Evolutionary conservation across 768 basidiomycete genomes (phyloP).

Genomic region (Panaeolus papilionaceus): DNA sequence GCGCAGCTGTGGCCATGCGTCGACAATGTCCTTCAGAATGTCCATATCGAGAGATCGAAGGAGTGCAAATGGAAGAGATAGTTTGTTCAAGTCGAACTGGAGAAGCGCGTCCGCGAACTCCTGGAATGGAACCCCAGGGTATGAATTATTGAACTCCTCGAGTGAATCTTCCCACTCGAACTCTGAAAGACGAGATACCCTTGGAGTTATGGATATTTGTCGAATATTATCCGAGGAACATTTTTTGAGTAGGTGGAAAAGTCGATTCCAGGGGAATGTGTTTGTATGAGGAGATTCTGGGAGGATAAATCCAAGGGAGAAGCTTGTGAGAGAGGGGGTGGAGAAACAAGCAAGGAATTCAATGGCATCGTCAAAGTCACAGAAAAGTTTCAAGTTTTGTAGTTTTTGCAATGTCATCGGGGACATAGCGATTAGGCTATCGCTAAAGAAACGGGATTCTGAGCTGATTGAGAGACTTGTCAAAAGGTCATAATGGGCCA

Average conservation of each 20-base stretch:
- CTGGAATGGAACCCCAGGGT: too few species aligned
- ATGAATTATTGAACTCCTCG: too few species aligned
- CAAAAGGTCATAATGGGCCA: not conserved
- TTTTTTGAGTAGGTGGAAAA: not conserved
- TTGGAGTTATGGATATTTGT: too few species aligned
- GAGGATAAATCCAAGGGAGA: slow-evolving; percentile 3
- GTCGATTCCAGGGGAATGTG: not conserved
- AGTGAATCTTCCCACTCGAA: too few species aligned
- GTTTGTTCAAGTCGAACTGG: not conserved
- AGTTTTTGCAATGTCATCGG: too few species aligned
- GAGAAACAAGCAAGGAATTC: not conserved
- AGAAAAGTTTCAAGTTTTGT: too few species aligned
- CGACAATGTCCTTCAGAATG: not conserved
- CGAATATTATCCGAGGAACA: not conserved
- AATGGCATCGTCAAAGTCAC: too few species aligned
- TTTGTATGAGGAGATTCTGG: not conserved
- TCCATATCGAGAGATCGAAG: not conserved
- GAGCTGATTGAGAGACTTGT: not conserved
- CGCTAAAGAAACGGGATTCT: too few species aligned
- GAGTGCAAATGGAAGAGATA: not conserved
- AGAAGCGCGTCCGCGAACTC: too few species aligned
- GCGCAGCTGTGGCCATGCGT: not conserved
- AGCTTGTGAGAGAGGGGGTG: not conserved
- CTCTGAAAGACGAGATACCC: too few species aligned
- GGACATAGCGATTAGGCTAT: too few species aligned